Base-by-base conservation (phyloP, 495 filamentous ascomycete genomes). In the Chaetomium cochliodes region DNA sequence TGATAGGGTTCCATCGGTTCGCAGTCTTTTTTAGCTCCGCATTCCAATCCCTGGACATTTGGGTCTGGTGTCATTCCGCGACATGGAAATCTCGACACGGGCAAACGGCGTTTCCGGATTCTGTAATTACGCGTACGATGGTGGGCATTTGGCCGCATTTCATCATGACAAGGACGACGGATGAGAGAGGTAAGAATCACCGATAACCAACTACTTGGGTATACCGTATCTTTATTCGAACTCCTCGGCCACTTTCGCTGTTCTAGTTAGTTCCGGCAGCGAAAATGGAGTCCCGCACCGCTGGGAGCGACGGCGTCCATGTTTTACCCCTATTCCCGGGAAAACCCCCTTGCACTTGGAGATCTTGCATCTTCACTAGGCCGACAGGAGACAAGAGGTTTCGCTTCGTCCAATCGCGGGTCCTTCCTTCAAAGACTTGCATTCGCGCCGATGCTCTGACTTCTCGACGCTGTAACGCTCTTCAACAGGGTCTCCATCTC, bases 311-410 rank as follows among this genome's bases (percentile, higher is more conserved):
- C 28, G 28, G 28, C 33, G 33, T 7, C 11, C 33, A 37, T 37
- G 13, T 44, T 18, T 44, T 25, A 20, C 47, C 22, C n/a, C 47
- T 22, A 50, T 44, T 44, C 41, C 13, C 5, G 20, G 18, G 23
- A 47, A 63, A 44, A 58, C 33, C 12, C 47, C 42, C 44, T 7
- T 42, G 47, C 25, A 28, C 30, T 20, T 47, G 44, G 44, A 9
- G 15, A 16, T 20, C 15, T 23, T 44, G 57, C 57, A 49, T 60
- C 28, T 16, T 51, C 62, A 44, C 54, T 41, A 51, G 44, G 33
- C 58, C 28, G 39, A 44, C 30, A 57, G 20, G 25, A 52, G 58
- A 23, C 58, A 52, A 51, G 54, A 22, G 64, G 64, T 53, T 62
- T 53, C 5, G 20, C 1, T 7, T 28, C 25, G n/a, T 11, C 64